Conservation (phyloP, 2,329 filamentous ascomycete genomes). For the Thelonectria blattea region DNA sequence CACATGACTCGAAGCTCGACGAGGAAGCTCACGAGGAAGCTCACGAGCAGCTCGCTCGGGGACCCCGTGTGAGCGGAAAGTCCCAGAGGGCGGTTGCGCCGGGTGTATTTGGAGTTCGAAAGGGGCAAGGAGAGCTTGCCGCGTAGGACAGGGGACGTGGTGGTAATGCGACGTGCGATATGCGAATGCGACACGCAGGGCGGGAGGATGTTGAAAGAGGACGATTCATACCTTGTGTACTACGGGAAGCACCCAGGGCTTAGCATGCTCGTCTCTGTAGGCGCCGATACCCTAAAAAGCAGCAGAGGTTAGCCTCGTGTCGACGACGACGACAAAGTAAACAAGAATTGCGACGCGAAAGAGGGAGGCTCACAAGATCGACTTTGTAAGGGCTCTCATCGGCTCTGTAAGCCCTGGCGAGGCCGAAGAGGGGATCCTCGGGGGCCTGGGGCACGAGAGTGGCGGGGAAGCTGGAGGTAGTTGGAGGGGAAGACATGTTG, state of each 20-base stretch:
- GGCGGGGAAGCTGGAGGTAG: conserved; percentile 71
- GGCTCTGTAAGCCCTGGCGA: conserved; percentile 86
- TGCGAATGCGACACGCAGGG: conserved; percentile 19
- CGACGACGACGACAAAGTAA: not conserved
- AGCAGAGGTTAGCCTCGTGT: conserved; percentile 20
- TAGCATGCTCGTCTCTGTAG: conserved; percentile 92
- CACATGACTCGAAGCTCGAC: conserved; percentile 32
- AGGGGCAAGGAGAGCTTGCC: conserved; percentile 16
- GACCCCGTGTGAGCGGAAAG: conserved; percentile 19
- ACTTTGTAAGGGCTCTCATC: conserved; percentile 83
- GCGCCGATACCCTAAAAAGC: conserved; percentile 74
- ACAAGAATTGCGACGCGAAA: not conserved
- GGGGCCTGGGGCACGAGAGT: conserved; percentile 86
- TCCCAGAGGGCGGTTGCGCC: conserved; percentile 1
- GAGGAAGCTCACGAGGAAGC: conserved; percentile 17
- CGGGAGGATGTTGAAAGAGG: conserved; percentile 10
- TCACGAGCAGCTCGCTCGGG: conserved; percentile 16
- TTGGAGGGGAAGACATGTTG: conserved; percentile 46
- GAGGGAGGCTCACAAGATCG: conserved; percentile 73
- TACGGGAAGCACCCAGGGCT: conserved; percentile 96
- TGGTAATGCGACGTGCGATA: conserved; percentile 9
- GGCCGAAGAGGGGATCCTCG: conserved; percentile 92
- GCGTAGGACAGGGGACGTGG: conserved; percentile 5
- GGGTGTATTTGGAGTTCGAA: conserved; percentile 17
- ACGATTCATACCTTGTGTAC: conserved; percentile 80